Base-by-base conservation (phyloP, 2,329 filamentous ascomycete genomes). In the Cladosporium velox region DNA sequence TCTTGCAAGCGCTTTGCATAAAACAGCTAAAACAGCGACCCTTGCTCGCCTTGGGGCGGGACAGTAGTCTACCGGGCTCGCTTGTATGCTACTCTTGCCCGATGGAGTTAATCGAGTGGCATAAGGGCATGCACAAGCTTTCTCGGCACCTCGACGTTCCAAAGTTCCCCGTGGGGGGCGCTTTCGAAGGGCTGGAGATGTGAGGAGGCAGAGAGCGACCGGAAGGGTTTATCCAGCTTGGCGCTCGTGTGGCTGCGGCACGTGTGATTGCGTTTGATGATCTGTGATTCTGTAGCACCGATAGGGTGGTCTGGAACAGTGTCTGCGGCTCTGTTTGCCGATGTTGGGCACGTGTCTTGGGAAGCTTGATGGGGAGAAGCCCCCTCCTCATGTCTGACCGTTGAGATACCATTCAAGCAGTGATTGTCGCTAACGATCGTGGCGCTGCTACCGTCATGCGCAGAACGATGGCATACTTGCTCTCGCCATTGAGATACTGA, bases 101-200 rank as follows among this genome's bases (percentile, higher is more conserved):
- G 4, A 41, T 18, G 55, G n/a, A 26, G 55, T 58, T 58, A 58
- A 24, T 10, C 7, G 10, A 8, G n/a, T 4, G 38, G 55, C 34
- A 58, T 4, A 58, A 41, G 21, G n/a, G 30, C 30, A 11, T 58
- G 55, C 55, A 58, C 21, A 58, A 58, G 55, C 55, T 41, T 58
- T 28, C 34, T 58, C 55, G 55, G 55, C n/a, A 41, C 55, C 18
- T 41, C 30, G 26, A 28, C 11, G 55, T 24, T 41, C 55, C 30
- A 12, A 28, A 3, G 55, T 24, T 41, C 55, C 55, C 55, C 52
- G 52, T 55, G 52, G 52, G 52, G 28, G 24, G 26, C 34, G 34
- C 34, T 34, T 26, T 51, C 1, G 47, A n/a, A 24, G 44, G 3
- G 21, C 18, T 49, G 49, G 49, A 28, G 24, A 30, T 2, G 11